A percentile compares a stretch with the other conserved stretches of the same genome.
These are phyloP conservation scores for Articulospora tetracladia DNA, from an alignment of 495 filamentous ascomycete species.

Conservation along the genomic window DNA sequence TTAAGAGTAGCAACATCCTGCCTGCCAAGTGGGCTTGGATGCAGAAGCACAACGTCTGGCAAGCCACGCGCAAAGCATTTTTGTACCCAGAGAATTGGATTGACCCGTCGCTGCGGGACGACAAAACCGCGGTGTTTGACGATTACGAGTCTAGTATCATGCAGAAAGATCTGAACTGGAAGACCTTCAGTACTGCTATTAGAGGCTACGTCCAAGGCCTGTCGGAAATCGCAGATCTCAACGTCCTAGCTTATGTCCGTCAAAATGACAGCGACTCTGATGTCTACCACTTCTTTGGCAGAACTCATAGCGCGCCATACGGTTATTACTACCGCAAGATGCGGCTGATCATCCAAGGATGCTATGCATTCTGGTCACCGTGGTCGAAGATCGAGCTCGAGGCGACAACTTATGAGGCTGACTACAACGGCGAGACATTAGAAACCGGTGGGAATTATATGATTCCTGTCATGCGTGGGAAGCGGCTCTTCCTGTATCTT, in stretches of 20 bases:
- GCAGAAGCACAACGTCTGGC: constrained; percentile 27
- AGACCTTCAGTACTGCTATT: constrained; percentile 12
- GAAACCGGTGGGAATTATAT: background rate
- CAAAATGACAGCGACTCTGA: background rate
- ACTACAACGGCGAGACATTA: background rate
- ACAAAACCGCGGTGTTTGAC: constrained; percentile 32
- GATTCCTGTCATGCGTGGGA: background rate
- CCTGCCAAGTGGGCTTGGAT: constrained; percentile 28
- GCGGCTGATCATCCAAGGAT: background rate
- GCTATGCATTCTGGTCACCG: background rate
- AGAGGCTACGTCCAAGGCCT: constrained; percentile 22
- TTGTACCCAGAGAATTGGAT: constrained; percentile 41
- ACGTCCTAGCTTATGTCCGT: constrained; percentile 3
- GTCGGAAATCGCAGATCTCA: constrained; percentile 24
- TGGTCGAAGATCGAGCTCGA: background rate
- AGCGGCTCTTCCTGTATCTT: background rate
- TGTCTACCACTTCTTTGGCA: constrained; percentile 17
- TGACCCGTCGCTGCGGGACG: constrained; percentile 33
- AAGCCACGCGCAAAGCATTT: constrained; percentile 36
- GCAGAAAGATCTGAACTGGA: constrained; percentile 22
- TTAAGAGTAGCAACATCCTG: background rate
- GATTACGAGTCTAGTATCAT: constrained; percentile 28
- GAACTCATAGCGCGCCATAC: constrained; percentile 9
- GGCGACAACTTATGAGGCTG: background rate
- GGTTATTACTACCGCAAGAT: constrained; percentile 13